Evolutionary conservation across 768 basidiomycete species (phyloP), one percentile per base, ranked within the genome.

Genomic region (Cantharellus anzutake): DNA sequence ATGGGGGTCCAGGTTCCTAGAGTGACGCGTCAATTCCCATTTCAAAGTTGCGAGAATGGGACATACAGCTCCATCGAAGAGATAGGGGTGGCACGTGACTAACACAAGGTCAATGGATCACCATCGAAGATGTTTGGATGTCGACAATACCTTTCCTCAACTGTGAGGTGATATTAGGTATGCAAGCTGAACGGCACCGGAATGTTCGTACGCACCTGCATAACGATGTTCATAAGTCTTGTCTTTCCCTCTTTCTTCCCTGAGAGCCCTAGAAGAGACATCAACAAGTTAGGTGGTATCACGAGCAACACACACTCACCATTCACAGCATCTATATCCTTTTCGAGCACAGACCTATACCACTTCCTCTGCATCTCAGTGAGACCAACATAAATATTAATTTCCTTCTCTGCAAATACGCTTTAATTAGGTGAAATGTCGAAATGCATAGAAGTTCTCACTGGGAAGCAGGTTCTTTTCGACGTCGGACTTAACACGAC

Each of bases 171-270:
- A n/a, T 3, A 5, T 61, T 57, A 11, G 42, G 34, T 34, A 37
- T 7, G 20, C 11, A 4, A 50, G 5, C 4, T 29, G 2, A 29
- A 5, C 34, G 29, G 48, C 4, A 37, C 3, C 41, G 5, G 16
- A 5, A 61, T n/a, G 48, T 4, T 51, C 59, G 65, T 20, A 60
- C 73, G n/a, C 20, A 88, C 79, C 77, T 99, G 96, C 96, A 98
- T 98, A 62, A 98, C 96, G 77, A 99, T 92, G 69, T 98, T 99
- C 83, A 97, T 90, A 57, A 98, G 71, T 41, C 94, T 75, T 3
- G 93, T 97, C 74, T 98, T 99, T 59, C 94, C 94, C 69, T 99
- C 96, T 69, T 98, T 98, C 78, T 96, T 97, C 4, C 93, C 91
- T 2, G 89, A 88, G 40, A 92, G 74, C 44, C 89, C 87, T 88